phyloP scores from a whole-genome alignment of 345 rosid species.

The Dipteronia dyeriana region DNA sequence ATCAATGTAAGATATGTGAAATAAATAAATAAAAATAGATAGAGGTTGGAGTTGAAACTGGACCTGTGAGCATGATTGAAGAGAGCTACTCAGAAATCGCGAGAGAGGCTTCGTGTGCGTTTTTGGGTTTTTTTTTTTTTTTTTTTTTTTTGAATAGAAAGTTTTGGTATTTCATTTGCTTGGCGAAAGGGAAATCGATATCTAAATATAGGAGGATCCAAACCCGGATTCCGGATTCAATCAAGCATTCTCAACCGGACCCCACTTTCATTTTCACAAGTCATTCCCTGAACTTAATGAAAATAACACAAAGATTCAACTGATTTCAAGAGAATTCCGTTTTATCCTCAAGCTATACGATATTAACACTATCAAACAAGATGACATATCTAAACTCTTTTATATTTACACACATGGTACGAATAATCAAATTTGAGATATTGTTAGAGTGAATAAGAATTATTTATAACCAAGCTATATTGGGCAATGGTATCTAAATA shows the following conservation, averaged over 20 bases:
- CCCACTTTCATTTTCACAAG: neutral
- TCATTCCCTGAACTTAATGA: neutral
- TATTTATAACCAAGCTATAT: too few species aligned
- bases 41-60: neutral
- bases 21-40: neutral
- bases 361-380: too few species aligned
- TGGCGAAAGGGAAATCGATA: conserved; percentile 49
- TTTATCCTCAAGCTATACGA: too few species aligned
- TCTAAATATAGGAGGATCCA: neutral
- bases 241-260: neutral
- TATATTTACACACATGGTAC: too few species aligned
- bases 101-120: neutral
- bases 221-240: neutral
- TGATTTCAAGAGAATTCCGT: neutral
- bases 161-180: conserved; percentile 37
- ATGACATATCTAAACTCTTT: too few species aligned
- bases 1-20: neutral
- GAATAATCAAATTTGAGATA: too few species aligned
- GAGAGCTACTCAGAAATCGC: conserved; percentile 20
- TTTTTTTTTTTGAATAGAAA: neutral
- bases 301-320: neutral
- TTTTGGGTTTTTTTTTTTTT: neutral
- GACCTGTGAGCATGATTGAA: conserved; percentile 67
- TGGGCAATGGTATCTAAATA: too few species aligned
- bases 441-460: too few species aligned